phyloP scores from a whole-genome alignment of 306 rosid species.

The Ormosia semicastrata region DNA sequence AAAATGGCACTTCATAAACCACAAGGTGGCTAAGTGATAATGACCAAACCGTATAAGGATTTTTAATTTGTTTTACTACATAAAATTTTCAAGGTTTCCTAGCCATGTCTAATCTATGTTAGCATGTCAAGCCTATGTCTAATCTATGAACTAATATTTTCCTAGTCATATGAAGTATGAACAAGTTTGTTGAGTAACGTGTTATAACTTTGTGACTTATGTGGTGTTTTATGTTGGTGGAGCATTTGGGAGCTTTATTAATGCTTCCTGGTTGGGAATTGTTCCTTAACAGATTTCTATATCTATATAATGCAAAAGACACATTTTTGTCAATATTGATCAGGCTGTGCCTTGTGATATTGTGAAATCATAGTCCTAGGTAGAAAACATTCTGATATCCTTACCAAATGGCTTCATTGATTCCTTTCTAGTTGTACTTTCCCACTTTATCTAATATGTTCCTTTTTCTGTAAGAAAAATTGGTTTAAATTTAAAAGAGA shows the following conservation, averaged over 20 bases:
- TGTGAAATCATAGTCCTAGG: not conserved
- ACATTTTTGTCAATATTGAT: not conserved
- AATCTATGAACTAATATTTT: not conserved
- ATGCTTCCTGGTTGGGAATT: not conserved
- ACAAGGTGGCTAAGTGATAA: not conserved
- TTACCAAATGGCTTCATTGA: not conserved
- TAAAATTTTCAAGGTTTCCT: not conserved
- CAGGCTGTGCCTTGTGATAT: not conserved
- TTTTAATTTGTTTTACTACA: not conserved
- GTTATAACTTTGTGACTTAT: not conserved
- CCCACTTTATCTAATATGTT: not conserved
- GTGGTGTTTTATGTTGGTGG: not conserved
- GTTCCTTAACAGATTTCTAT: not conserved
- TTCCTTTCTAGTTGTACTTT: not conserved
- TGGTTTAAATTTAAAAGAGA: not conserved
- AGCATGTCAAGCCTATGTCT: not conserved
- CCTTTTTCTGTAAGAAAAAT: not conserved
- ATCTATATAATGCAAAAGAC: not conserved
- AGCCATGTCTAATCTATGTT: not conserved
- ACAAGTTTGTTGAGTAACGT: not conserved
- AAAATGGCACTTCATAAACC: not conserved
- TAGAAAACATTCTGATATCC: not conserved
- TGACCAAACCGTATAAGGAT: not conserved
- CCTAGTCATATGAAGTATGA: not conserved
- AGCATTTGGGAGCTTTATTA: not conserved